A percentile compares a stretch with the other conserved stretches of the same genome.
Evolutionary conservation across 1,139 yeast species (phyloP).

Genomic region (Blastobotrys proliferans): DNA sequence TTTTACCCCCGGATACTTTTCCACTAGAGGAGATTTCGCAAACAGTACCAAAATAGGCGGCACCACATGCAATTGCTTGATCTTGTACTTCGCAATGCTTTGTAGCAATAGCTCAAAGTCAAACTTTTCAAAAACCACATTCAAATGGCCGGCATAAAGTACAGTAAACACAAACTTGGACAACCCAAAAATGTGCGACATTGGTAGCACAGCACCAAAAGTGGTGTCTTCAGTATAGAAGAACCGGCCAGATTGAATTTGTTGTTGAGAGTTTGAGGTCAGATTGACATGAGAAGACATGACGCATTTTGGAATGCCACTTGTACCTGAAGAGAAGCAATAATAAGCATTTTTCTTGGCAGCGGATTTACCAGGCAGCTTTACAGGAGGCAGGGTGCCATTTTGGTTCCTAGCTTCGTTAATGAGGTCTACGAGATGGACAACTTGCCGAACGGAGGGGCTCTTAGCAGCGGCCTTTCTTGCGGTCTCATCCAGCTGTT

Average conservation of each 20-base stretch:
- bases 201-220: conserved; percentile 31
- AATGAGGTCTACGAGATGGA: background rate
- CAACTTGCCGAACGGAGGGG: background rate
- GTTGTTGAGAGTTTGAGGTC: conserved; percentile 31
- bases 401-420: background rate
- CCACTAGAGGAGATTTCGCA: conserved; percentile 37
- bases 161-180: conserved; percentile 26
- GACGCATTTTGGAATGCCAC: conserved; percentile 74
- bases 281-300: conserved; percentile 50
- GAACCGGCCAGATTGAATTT: conserved; percentile 11
- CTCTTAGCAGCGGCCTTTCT: conserved; percentile 27
- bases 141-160: conserved; percentile 24
- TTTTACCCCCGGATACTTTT: conserved; percentile 28
- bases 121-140: conserved; percentile 34
- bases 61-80: conserved; percentile 32
- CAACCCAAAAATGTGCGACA: conserved; percentile 39
- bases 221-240: conserved; percentile 13
- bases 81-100: conserved; percentile 27
- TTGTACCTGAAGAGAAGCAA: conserved; percentile 70
- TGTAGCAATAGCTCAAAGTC: conserved; percentile 32
- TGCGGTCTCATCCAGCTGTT: conserved; percentile 22
- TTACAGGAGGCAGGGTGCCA: background rate
- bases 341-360: conserved; percentile 33
- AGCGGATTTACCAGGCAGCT: conserved; percentile 19
- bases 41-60: conserved; percentile 39